Percentiles rank a stretch among this genome's conserved stretches.
phyloP scores from a whole-genome alignment of 495 filamentous ascomycete species.

The Oidiodendron maius region DNA sequence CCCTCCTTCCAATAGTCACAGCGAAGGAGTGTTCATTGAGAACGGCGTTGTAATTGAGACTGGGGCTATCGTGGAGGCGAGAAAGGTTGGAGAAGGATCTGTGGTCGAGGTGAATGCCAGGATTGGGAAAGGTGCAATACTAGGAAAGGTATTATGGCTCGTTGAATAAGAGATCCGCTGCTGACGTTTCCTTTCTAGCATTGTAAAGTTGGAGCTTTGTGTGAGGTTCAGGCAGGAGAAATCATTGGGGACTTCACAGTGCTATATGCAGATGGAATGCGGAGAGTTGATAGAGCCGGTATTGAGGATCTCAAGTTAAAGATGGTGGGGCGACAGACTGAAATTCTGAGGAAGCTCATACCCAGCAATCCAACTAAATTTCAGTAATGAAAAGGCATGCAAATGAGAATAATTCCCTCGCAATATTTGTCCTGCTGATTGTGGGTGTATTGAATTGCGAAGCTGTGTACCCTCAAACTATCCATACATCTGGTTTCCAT shows the following conservation, averaged over 20 bases:
- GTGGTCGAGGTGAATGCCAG: conserved; percentile 54
- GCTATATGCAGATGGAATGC: conserved; percentile 52
- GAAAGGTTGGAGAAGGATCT: conserved; percentile 54
- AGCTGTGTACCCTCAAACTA: not conserved
- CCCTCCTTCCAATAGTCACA: conserved; percentile 14
- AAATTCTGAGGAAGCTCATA: conserved; percentile 56
- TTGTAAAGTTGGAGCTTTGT: conserved; percentile 50
- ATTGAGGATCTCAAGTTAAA: conserved; percentile 47
- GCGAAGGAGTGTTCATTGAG: conserved; percentile 41
- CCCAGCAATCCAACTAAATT: conserved; percentile 58
- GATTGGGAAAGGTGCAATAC: conserved; percentile 53
- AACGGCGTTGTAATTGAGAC: conserved; percentile 57
- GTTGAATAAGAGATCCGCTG: not conserved
- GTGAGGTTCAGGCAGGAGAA: conserved; percentile 44
- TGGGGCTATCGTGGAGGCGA: conserved; percentile 56
- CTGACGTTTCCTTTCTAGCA: conserved; percentile 21
- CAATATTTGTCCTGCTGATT: too few species aligned
- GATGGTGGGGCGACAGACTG: conserved; percentile 54
- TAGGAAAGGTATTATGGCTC: conserved; percentile 52
- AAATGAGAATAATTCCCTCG: too few species aligned
- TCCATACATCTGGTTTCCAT: conserved; percentile 2
- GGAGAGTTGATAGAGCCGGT: conserved; percentile 50
- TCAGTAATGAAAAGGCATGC: conserved; percentile 28
- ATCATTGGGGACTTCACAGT: conserved; percentile 60
- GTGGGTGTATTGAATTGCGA: too few species aligned